Evolutionary conservation across 768 basidiomycete species (phyloP), one percentile per base, ranked within the genome.

Genomic region (Crassisporium funariophilum): DNA sequence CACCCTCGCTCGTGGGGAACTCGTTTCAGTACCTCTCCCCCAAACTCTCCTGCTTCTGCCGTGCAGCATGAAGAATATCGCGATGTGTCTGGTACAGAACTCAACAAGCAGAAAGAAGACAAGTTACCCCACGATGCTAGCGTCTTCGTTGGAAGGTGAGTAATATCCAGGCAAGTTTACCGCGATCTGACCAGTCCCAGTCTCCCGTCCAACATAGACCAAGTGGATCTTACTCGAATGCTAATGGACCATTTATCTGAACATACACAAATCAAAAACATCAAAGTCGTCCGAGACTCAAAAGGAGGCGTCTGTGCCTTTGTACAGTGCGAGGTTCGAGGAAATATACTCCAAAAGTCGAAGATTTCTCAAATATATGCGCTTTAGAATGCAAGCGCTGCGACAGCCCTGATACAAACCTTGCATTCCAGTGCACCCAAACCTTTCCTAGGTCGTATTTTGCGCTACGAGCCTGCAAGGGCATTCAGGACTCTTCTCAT

Each of bases 271-370:
- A 70, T 89, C 54, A 84, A 81, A 62, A 78, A 77, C 39, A 76
- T 91, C 63, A 81, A 80, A 60, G 82, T 90, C 42, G 79, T 90
- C 33, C 83, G 83, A 46, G 86, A 90, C 63, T 79, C 77, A 47
- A 86, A 83, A 62, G 86, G 86, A 29, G 84, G 87, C 11, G 79
- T 86, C 35, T 91, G 89, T 59, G 90, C 89, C 46, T 92, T 92
- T 62, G 83, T 90, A 17, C 90, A 91, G 66, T 91, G 88, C 74
- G 78, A 88, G 74, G 90, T 89, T 57, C 35, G 73, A 35, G 13
- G 38, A 45, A 31, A 17, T 2, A 20, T 25, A 41, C 41, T 41
- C 11, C 11, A 20, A 23, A 17, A 21, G 31, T 53, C 44, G 29
- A 23, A 35, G 16, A 43, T 47, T 35, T 46, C 44, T 33, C 4